Evolutionary conservation across 139 green algal genomes (phyloP).

Genomic region (Chlorella sp.): DNA sequence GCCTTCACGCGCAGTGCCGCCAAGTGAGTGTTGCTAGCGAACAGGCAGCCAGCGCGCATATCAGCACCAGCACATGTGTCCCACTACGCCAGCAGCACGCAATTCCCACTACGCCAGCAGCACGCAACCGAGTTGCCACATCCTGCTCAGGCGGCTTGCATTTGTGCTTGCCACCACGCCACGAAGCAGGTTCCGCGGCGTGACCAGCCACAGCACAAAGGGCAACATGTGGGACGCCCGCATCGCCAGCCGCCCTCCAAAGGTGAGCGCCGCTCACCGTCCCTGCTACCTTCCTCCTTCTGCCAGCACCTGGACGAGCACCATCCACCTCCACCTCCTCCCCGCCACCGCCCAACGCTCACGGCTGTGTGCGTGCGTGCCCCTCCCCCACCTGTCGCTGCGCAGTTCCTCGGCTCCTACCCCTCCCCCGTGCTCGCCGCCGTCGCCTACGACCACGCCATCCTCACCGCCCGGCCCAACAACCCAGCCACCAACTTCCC

Average conservation of each 20-base stretch:
- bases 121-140: too few species aligned
- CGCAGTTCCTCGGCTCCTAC: constrained; percentile 71
- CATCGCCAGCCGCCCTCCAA: constrained; percentile 62
- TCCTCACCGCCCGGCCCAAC: background rate
- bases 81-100: too few species aligned
- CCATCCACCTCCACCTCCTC: background rate
- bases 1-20: constrained; percentile 50
- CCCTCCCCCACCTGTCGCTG: background rate
- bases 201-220: constrained; percentile 67
- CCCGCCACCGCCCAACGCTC: background rate
- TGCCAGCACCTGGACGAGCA: background rate
- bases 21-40: too few species aligned
- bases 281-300: background rate
- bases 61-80: too few species aligned
- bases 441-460: constrained; percentile 51
- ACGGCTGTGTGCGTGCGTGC: background rate
- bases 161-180: too few species aligned
- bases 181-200: too few species aligned
- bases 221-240: constrained; percentile 79
- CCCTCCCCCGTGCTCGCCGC: constrained; percentile 52
- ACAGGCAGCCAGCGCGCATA: too few species aligned
- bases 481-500: background rate
- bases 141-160: too few species aligned
- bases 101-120: too few species aligned
- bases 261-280: background rate